phyloP scores from a whole-genome alignment of 31 red algal species.

The Endocladia muricata region DNA sequence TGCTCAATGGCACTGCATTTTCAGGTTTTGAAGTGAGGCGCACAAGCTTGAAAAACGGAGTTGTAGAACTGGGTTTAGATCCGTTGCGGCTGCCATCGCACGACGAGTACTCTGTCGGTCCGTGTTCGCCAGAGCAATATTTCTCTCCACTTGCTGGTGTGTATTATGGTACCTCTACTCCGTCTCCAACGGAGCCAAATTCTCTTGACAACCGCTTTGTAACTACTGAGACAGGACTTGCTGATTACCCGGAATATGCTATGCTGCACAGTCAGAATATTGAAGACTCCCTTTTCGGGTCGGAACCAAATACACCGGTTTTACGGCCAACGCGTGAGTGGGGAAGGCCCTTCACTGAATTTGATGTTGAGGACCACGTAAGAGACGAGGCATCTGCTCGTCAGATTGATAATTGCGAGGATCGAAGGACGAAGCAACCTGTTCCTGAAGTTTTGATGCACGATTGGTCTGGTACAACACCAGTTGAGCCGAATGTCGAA shows the following conservation, averaged over 20 bases:
- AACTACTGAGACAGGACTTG: too few relatives aligned
- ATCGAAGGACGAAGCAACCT: not conserved
- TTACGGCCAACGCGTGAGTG: constrained; percentile 17
- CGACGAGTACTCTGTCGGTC: constrained; percentile 45
- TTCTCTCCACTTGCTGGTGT: constrained; percentile 49
- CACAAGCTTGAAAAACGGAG: not conserved
- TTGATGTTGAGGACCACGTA: constrained; percentile 18
- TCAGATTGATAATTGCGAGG: not conserved
- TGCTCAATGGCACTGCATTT: too few relatives aligned
- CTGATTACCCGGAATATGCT: constrained; percentile 54
- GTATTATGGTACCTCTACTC: constrained; percentile 45
- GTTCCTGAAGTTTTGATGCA: constrained; percentile 61
- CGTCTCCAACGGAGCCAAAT: not conserved
- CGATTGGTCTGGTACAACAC: constrained; percentile 59
- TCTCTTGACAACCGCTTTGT: not conserved
- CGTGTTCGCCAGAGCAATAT: constrained; percentile 6
- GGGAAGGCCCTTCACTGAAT: constrained; percentile 9
- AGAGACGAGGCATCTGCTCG: not conserved
- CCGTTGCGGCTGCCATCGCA: constrained; percentile 14
- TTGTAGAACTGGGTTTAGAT: constrained; percentile 36
- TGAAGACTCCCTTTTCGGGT: constrained; percentile 58
- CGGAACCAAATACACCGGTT: constrained; percentile 50
- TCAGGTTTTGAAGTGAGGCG: too few relatives aligned
- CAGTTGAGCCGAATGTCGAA: constrained; percentile 64
- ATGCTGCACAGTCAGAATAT: constrained; percentile 18